Percentiles rank a stretch among this genome's conserved stretches.
phyloP scores from a whole-genome alignment of 164 flowering plant genomes.

The Kalanchoe fedtschenkoi region DNA sequence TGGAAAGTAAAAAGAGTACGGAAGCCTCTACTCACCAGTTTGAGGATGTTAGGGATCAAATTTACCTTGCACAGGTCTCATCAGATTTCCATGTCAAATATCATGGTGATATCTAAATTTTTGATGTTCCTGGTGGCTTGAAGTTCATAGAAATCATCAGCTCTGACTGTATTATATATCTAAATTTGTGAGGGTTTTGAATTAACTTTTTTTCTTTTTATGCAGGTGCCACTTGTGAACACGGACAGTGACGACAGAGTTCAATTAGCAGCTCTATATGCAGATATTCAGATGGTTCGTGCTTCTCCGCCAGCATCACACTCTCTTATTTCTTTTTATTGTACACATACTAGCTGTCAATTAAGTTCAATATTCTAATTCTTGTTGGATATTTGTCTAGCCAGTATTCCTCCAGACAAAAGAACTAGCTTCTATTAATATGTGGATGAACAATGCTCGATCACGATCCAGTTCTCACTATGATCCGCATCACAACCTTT shows the following conservation, averaged over 20 bases:
- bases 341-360: background rate
- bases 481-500: constrained; percentile 88
- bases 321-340: constrained; percentile 1
- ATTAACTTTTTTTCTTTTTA: background rate
- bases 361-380: background rate
- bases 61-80: constrained; percentile 80
- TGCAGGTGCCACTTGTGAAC: constrained; percentile 69
- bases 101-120: background rate
- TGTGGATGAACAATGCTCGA: constrained; percentile 83
- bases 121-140: background rate
- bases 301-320: constrained; percentile 5
- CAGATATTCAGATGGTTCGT: constrained; percentile 56
- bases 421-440: constrained; percentile 52
- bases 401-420: constrained; percentile 56
- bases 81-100: background rate
- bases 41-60: constrained; percentile 34
- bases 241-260: constrained; percentile 43
- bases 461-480: constrained; percentile 89
- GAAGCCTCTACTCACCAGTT: constrained; percentile 14
- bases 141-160: background rate
- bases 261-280: constrained; percentile 45
- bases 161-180: background rate
- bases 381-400: constrained; percentile 25
- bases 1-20: constrained; percentile 13
- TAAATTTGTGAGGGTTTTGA: background rate